A percentile compares a stretch with the other conserved stretches of the same genome.
These are phyloP conservation scores for Eucalyptus sideroxylon DNA, from an alignment of 345 rosid genomes.

Conservation along the genomic window DNA sequence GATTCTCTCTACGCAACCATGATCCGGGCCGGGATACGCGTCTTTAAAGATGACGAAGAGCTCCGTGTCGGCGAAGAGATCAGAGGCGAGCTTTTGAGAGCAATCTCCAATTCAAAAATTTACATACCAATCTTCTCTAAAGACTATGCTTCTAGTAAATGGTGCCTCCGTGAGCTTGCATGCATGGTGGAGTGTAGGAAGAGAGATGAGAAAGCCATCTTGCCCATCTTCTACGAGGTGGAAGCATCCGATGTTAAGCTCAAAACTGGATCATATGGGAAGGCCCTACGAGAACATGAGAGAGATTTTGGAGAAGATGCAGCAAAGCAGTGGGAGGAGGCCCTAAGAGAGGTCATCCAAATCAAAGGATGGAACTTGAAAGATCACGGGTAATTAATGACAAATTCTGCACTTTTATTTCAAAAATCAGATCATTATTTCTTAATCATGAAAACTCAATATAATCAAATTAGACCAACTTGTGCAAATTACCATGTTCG, in stretches of 20 bases:
- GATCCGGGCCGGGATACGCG: rapidly evolving
- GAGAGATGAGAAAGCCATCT: no score
- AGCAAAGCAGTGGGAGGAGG: background rate
- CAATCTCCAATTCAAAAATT: no score
- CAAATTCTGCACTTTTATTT: background rate
- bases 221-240: no score
- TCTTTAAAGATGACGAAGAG: rapidly evolving
- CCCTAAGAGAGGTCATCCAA: background rate
- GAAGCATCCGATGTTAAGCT: background rate
- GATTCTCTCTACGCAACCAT: rapidly evolving
- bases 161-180: rapidly evolving
- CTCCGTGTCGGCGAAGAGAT: no score
- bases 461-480: no score
- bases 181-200: rapidly evolving
- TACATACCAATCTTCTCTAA: no score
- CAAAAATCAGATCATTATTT: background rate
- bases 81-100: rapidly evolving
- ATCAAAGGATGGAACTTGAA: background rate
- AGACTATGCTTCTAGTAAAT: no score
- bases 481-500: no score
- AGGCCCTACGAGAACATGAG: rapidly evolving
- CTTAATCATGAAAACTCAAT: background rate
- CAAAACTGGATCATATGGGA: background rate
- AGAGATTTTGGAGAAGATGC: background rate
- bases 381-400: background rate